Evolutionary conservation across 345 rosid genomes (phyloP), one percentile per base, ranked within the genome.

Genomic region (Excoecaria cochinchinensis): DNA sequence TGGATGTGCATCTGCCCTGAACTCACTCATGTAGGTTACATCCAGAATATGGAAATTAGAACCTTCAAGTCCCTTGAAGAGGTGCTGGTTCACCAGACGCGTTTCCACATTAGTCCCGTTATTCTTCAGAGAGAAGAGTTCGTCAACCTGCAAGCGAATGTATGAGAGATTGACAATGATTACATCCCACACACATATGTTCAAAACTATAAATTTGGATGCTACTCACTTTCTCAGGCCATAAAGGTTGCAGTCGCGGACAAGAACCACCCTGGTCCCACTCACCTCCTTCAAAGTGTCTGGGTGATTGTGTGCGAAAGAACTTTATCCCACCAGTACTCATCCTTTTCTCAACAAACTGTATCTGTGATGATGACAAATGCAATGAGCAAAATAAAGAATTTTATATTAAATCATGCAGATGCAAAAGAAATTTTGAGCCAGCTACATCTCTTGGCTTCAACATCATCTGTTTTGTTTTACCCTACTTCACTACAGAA

Each of bases 231-330:
- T 90, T 79, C 67, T 81, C 77, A 40, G 88, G 82, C 36, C 67
- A 76, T 77, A 93, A 71, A 70, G 97, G 97, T 70, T 83, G 79
- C 14, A 47, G 70, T 11, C 85, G 89, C 22, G 81, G 82, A 78
- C 99, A 95, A 79, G 93, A 90, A 84, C 99, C 98, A 68, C 98
- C 98, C 78, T 91, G 93, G 88, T 91, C 84, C 98, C 99, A 95
- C 53, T 95, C 96, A 78, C 99, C 99, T 76, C 99, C 94, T 86
- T 95, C 99, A 81, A 95, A 95, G 85, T 95, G 99, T 78, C 99
- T 85, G 0, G 99, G 97, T 55, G 98, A 93, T 81, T 90, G 96
- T 8, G 97, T 86, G 39, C 94, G 84, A 72, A 93, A 92, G 83
- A 91, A 75, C 66, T 82, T 86, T 57, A 91, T 84, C 4, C 86